Percentiles rank a stretch among this genome's conserved stretches.
These are phyloP conservation scores for Thermoascus crustaceus DNA, from an alignment of 2,329 filamentous ascomycete genomes.

Conservation along the genomic window DNA sequence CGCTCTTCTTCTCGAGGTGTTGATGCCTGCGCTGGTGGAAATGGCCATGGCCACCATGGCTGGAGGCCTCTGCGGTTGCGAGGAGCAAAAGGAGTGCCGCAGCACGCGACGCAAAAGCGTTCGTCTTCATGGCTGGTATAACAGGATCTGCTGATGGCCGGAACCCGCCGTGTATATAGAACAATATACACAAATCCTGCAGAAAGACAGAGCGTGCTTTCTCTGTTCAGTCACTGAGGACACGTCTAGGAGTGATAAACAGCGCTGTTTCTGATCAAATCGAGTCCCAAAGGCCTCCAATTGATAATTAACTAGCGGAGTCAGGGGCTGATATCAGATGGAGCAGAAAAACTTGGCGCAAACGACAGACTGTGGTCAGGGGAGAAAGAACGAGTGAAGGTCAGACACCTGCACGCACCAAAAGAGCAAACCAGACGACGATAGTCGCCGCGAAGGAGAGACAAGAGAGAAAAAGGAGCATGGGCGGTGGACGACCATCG, in stretches of 20 bases:
- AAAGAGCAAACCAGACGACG: background rate
- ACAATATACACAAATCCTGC: background rate
- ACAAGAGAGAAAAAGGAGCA: too few relatives aligned
- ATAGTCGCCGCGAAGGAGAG: background rate
- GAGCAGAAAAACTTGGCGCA: conserved; percentile 1
- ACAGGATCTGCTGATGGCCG: background rate
- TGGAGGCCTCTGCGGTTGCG: conserved; percentile 25
- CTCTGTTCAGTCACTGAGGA: too few relatives aligned
- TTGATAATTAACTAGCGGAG: too few relatives aligned
- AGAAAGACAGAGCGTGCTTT: background rate
- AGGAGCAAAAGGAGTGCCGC: conserved; percentile 29
- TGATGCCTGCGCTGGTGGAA: conserved; percentile 8
- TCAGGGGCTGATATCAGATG: conserved; percentile 14
- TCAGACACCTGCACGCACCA: background rate
- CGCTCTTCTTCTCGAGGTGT: conserved; percentile 45
- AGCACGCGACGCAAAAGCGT: conserved; percentile 22
- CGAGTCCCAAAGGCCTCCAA: too few relatives aligned
- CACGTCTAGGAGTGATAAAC: too few relatives aligned
- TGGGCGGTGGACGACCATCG: too few relatives aligned
- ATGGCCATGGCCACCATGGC: conserved; percentile 24
- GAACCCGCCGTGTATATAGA: background rate
- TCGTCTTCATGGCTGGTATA: conserved; percentile 23
- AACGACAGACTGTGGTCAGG: conserved; percentile 19
- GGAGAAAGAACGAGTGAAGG: conserved; percentile 5
- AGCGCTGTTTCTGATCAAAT: too few relatives aligned